Evolutionary conservation across 208 protist species (phyloP).

Genomic region (Perkinsela sp.): DNA sequence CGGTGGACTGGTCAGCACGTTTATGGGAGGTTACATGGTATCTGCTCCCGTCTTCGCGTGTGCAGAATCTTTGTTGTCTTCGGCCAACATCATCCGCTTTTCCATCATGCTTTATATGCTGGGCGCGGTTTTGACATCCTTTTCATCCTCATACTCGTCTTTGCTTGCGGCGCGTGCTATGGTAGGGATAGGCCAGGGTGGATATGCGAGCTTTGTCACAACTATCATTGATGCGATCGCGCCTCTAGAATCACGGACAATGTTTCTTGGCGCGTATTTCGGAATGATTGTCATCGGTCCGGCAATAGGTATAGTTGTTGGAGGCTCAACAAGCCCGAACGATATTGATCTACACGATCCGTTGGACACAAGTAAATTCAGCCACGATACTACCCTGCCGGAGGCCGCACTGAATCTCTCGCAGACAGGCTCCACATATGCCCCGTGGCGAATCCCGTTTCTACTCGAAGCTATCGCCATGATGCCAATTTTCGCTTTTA

Average conservation of each 20-base stretch:
- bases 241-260: slow-evolving; percentile 15
- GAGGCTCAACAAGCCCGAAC: slow-evolving; percentile 16
- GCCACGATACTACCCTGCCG: neutral
- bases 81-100: slow-evolving; percentile 14
- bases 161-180: slow-evolving; percentile 19
- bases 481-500: slow-evolving; percentile 11
- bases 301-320: slow-evolving; percentile 27
- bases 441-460: slow-evolving; percentile 21
- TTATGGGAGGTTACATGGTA: slow-evolving; percentile 43
- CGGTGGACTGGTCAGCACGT: slow-evolving; percentile 27
- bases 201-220: slow-evolving; percentile 34
- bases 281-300: slow-evolving; percentile 45
- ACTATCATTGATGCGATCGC: slow-evolving; percentile 50
- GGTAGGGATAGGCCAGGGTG: slow-evolving; percentile 41
- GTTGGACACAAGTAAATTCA: neutral
- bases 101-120: slow-evolving; percentile 26
- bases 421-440: slow-evolving; percentile 3
- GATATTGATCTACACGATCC: neutral
- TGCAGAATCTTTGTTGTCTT: slow-evolving; percentile 9
- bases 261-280: slow-evolving; percentile 51
- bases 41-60: slow-evolving; percentile 25
- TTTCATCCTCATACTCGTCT: slow-evolving; percentile 14
- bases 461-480: slow-evolving; percentile 15
- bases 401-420: neutral
- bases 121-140: slow-evolving; percentile 13